Percentiles rank a stretch among this genome's conserved stretches.
These are phyloP conservation scores for Pharnaceum exiguum DNA, from an alignment of 148 eudicot genomes.

Conservation along the genomic window DNA sequence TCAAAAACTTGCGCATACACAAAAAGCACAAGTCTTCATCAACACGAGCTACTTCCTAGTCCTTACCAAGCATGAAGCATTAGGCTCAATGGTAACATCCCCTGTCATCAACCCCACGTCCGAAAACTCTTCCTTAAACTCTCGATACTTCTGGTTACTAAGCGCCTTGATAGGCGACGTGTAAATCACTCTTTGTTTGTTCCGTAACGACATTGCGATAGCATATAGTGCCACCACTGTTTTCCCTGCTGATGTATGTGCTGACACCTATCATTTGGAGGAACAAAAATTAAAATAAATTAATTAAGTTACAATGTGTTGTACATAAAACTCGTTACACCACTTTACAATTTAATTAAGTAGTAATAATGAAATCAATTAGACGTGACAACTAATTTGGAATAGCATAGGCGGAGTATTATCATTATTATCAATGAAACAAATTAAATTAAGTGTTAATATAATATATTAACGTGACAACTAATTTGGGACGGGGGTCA, in stretches of 20 bases:
- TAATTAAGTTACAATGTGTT: background rate
- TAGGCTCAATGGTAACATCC: slow-evolving; percentile 95
- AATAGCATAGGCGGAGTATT: too few relatives aligned
- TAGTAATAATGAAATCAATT: too few relatives aligned
- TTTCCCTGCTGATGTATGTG: slow-evolving; percentile 99
- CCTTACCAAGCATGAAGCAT: slow-evolving; percentile 98
- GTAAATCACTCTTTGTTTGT: slow-evolving; percentile 89
- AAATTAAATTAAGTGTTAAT: too few relatives aligned
- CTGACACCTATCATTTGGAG: slow-evolving; percentile 63
- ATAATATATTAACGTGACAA: too few relatives aligned
- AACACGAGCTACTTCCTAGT: slow-evolving; percentile 15
- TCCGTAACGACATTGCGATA: slow-evolving; percentile 88
- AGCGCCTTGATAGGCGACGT: slow-evolving; percentile 98
- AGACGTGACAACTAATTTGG: too few relatives aligned
- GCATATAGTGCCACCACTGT: slow-evolving; percentile 95
- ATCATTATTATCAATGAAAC: too few relatives aligned
- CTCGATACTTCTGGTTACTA: slow-evolving; percentile 96
- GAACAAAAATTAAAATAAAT: background rate
- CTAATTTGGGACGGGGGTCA: too few relatives aligned
- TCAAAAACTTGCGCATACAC: background rate
- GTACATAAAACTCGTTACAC: too few relatives aligned
- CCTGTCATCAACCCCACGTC: slow-evolving; percentile 99
- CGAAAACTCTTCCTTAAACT: slow-evolving; percentile 94
- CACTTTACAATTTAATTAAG: too few relatives aligned
- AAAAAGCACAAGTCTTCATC: slow-evolving; percentile 1